Conservation (phyloP, 331 rosid genomes). For the Quercus phellos region DNA sequence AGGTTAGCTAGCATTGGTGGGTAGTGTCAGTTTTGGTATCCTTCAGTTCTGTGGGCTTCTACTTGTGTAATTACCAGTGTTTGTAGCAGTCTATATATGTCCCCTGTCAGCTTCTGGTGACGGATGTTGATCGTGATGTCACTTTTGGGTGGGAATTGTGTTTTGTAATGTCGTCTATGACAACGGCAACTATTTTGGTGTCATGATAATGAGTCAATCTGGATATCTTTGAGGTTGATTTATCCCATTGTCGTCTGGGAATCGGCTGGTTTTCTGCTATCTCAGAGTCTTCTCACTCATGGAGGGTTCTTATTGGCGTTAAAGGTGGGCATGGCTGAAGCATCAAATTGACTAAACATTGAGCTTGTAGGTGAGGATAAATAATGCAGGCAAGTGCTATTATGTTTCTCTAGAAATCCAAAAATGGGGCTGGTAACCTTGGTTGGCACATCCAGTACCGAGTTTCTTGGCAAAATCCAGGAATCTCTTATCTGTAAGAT, state of each 20-base stretch:
- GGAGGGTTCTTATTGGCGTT: constrained; percentile 29
- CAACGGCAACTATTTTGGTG: constrained; percentile 11
- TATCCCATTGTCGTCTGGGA: constrained; percentile 20
- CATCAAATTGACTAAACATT: constrained; percentile 19
- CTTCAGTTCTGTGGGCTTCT: constrained; percentile 19
- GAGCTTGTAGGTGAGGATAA: constrained; percentile 42
- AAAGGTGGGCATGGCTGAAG: constrained; percentile 27
- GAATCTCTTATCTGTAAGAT: constrained; percentile 34
- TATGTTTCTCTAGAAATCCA: constrained; percentile 11
- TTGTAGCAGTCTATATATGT: constrained; percentile 20
- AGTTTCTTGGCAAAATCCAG: constrained; percentile 26
- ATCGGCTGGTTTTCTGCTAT: constrained; percentile 22
- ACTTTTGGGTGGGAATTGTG: constrained; percentile 36
- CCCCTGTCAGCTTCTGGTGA: constrained; percentile 41
- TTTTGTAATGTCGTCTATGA: constrained; percentile 21
- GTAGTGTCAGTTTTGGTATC: constrained; percentile 4
- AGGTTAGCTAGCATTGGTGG: constrained; percentile 17
- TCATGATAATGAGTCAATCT: constrained; percentile 11
- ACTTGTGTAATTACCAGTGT: constrained; percentile 33
- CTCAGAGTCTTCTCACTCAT: constrained; percentile 21
- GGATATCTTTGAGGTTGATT: constrained; percentile 17
- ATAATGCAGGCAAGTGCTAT: constrained; percentile 24
- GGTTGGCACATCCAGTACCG: constrained; percentile 33
- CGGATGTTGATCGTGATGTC: constrained; percentile 46
- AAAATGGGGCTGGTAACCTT: constrained; percentile 9